Conservation (phyloP, 2,329 filamentous ascomycete genomes). For the Boeremia lycopersici region DNA sequence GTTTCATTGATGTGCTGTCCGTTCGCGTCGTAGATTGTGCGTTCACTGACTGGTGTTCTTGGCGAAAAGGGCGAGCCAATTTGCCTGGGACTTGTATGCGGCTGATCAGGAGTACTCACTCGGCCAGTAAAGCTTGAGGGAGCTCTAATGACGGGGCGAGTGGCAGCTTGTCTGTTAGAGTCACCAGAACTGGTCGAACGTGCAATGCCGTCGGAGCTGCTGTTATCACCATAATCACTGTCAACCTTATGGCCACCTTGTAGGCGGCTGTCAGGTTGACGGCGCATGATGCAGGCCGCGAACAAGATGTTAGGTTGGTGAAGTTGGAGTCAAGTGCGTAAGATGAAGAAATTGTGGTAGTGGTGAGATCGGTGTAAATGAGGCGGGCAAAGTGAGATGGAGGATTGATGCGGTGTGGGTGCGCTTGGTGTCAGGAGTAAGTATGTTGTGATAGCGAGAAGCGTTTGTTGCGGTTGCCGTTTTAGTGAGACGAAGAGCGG, state of each 20-base stretch:
- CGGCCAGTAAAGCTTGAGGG: neutral
- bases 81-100: neutral
- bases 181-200: slow-evolving; percentile 25
- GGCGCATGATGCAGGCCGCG: slow-evolving; percentile 16
- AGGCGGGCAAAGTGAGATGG: neutral
- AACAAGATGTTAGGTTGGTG: neutral
- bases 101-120: slow-evolving; percentile 6
- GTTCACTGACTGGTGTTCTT: slow-evolving; percentile 9
- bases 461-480: slow-evolving; percentile 15
- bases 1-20: slow-evolving; percentile 25
- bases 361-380: neutral
- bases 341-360: neutral
- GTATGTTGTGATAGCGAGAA: neutral
- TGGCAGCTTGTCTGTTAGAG: slow-evolving; percentile 11
- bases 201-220: slow-evolving; percentile 14
- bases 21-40: slow-evolving; percentile 17
- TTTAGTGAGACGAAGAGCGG: slow-evolving; percentile 12
- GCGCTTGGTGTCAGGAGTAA: neutral
- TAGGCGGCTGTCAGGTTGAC: neutral
- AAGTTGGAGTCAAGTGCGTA: neutral
- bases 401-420: neutral
- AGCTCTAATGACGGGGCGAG: slow-evolving; percentile 11
- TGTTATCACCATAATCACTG: slow-evolving; percentile 4
- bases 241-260: slow-evolving; percentile 10
- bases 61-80: neutral